These are phyloP conservation scores for Apiospora pterosperma DNA, from an alignment of 2,329 filamentous ascomycete species.

Conservation along the genomic window DNA sequence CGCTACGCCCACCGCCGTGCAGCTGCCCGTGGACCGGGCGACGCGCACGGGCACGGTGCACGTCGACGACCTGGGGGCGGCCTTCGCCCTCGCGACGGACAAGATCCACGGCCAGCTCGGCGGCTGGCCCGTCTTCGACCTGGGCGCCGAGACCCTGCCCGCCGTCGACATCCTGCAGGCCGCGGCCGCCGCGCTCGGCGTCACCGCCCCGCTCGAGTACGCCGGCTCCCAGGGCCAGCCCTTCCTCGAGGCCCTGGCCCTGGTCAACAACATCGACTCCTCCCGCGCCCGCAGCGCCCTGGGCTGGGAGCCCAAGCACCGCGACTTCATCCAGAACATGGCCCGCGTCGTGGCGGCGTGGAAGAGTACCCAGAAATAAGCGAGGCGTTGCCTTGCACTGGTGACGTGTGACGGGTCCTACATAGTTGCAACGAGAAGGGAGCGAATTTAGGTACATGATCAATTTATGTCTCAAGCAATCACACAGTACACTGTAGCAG, in stretches of 20 bases:
- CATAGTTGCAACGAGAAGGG: no score
- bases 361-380: no score
- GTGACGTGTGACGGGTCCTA: no score
- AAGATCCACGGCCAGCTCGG: conserved; percentile 26
- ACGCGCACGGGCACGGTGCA: conserved; percentile 27
- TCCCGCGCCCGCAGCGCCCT: no score
- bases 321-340: no score
- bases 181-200: conserved; percentile 20
- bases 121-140: conserved; percentile 34
- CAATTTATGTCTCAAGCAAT: no score
- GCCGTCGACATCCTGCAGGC: conserved; percentile 25
- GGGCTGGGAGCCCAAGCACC: no score
- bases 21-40: conserved; percentile 19
- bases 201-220: conserved; percentile 23
- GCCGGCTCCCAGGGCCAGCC: conserved; percentile 19
- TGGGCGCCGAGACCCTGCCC: conserved; percentile 28
- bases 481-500: no score
- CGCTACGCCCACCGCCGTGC: no score
- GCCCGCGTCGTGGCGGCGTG: no score
- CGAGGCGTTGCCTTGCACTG: no score
- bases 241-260: conserved; percentile 19
- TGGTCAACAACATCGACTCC: background rate
- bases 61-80: conserved; percentile 34
- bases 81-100: conserved; percentile 28
- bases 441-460: no score